Conservation (phyloP, 176 grass and related monocot species). For the Zea mays region DNA sequence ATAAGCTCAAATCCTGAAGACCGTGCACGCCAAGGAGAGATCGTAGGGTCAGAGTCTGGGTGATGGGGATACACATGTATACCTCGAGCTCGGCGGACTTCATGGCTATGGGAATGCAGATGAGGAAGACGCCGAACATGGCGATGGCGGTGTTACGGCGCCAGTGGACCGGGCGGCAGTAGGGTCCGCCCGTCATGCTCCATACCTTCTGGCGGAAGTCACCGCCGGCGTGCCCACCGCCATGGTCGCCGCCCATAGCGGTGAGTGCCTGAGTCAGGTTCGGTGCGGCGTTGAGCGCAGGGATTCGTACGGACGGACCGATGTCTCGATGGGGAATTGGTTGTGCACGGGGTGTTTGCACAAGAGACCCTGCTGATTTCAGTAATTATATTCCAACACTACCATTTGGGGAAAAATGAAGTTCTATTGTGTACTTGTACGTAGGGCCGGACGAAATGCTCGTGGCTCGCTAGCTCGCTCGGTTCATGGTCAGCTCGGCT, state of each 20-base stretch:
- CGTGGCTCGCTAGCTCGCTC: no score
- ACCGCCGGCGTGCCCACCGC: slow-evolving; percentile 45
- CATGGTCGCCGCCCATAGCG: slow-evolving; percentile 45
- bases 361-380: slow-evolving; percentile 29
- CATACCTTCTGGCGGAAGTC: slow-evolving; percentile 93
- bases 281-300: neutral
- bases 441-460: no score
- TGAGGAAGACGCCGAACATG: slow-evolving; percentile 70
- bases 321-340: slow-evolving; percentile 36
- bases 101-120: slow-evolving; percentile 95
- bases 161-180: slow-evolving; percentile 99
- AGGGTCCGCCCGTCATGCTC: slow-evolving; percentile 97
- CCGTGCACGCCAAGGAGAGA: neutral
- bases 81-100: slow-evolving; percentile 99
- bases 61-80: neutral
- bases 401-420: neutral
- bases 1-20: neutral
- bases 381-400: neutral
- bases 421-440: neutral
- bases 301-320: slow-evolving; percentile 11
- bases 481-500: no score
- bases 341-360: slow-evolving; percentile 44
- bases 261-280: neutral
- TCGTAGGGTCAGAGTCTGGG: neutral
- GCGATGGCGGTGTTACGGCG: slow-evolving; percentile 97